Percentiles rank a stretch among this genome's conserved stretches.
Evolutionary conservation across 371 early-diverging fungal genomes (phyloP).

Genomic region (Mycotypha africana): DNA sequence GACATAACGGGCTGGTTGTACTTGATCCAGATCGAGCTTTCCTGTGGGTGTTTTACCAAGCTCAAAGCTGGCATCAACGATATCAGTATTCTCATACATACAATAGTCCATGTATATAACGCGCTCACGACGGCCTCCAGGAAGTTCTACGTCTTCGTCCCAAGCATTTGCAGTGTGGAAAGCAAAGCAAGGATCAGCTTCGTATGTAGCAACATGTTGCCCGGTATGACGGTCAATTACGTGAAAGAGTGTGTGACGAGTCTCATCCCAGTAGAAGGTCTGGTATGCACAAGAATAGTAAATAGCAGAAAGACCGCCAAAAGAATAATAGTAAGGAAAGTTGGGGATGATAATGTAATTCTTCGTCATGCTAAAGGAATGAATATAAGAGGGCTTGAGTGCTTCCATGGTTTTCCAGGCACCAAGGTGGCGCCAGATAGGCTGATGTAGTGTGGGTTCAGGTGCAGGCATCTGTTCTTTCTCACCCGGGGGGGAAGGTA

Average conservation of each 20-base stretch:
- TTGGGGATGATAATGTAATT: slow-evolving; percentile 60
- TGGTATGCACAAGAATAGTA: slow-evolving; percentile 55
- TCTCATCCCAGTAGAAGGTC: slow-evolving; percentile 53
- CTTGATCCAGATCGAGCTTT: slow-evolving; percentile 20
- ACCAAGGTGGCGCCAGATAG: slow-evolving; percentile 41
- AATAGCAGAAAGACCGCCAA: slow-evolving; percentile 51
- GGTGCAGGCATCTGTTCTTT: slow-evolving; percentile 15
- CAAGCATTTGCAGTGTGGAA: slow-evolving; percentile 61
- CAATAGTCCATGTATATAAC: slow-evolving; percentile 43
- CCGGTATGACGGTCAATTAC: slow-evolving; percentile 49
- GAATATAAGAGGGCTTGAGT: slow-evolving; percentile 51
- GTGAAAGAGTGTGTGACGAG: slow-evolving; percentile 46
- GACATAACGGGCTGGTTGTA: slow-evolving; percentile 34
- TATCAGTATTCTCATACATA: slow-evolving; percentile 45
- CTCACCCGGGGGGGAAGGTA: slow-evolving; percentile 10
- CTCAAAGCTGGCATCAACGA: slow-evolving; percentile 45
- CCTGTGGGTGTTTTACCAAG: slow-evolving; percentile 31
- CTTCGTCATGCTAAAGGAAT: slow-evolving; percentile 58
- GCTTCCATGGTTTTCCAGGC: slow-evolving; percentile 36
- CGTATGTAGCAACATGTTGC: slow-evolving; percentile 58
- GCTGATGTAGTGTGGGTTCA: slow-evolving; percentile 25
- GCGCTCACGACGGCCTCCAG: slow-evolving; percentile 30
- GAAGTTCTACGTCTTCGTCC: slow-evolving; percentile 40
- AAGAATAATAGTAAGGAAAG: slow-evolving; percentile 56
- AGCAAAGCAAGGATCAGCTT: slow-evolving; percentile 54